These are phyloP conservation scores for Scopulariopsis brevicaulis DNA, from an alignment of 2,329 filamentous ascomycete genomes.

Conservation along the genomic window DNA sequence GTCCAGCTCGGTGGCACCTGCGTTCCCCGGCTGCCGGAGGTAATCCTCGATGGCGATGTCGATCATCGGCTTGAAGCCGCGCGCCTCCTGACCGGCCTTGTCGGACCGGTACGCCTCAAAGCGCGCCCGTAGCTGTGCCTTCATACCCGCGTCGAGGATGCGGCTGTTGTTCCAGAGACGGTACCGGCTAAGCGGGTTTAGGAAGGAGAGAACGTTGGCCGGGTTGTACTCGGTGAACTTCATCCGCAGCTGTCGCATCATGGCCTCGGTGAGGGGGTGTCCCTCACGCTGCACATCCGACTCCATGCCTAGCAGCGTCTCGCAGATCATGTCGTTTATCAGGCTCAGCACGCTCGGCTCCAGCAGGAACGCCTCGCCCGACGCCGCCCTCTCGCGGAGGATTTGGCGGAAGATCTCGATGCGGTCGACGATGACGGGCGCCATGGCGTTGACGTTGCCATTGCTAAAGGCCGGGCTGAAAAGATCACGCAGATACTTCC, in stretches of 20 bases:
- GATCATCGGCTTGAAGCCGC: constrained; percentile 14
- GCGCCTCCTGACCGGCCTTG: constrained; percentile 11
- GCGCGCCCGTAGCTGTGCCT: constrained; percentile 13
- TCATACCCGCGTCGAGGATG: constrained; percentile 14
- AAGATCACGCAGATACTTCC: too few relatives aligned
- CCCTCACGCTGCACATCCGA: too few relatives aligned
- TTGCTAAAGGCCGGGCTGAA: too few relatives aligned
- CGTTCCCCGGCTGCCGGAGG: constrained; percentile 13
- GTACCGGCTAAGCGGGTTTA: constrained; percentile 16
- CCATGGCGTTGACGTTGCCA: too few relatives aligned
- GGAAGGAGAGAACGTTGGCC: constrained; percentile 7
- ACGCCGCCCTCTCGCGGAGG: too few relatives aligned
- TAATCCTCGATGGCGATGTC: constrained; percentile 18
- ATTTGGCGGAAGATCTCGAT: constrained; percentile 16
- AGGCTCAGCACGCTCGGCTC: too few relatives aligned
- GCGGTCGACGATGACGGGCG: constrained; percentile 35
- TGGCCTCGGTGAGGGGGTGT: too few relatives aligned
- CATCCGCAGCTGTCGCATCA: too few relatives aligned
- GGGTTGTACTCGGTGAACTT: too few relatives aligned
- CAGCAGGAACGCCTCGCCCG: too few relatives aligned
- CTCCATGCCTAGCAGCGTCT: too few relatives aligned
- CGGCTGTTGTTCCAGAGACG: constrained; percentile 19
- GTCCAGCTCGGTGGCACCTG: constrained; percentile 10
- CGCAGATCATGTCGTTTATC: too few relatives aligned
- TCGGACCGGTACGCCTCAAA: constrained; percentile 1